Percentiles rank a stretch among this genome's conserved stretches.
Conservation (phyloP, 352 stramenopile genomes). For the Chrysophaeum taylorii region DNA sequence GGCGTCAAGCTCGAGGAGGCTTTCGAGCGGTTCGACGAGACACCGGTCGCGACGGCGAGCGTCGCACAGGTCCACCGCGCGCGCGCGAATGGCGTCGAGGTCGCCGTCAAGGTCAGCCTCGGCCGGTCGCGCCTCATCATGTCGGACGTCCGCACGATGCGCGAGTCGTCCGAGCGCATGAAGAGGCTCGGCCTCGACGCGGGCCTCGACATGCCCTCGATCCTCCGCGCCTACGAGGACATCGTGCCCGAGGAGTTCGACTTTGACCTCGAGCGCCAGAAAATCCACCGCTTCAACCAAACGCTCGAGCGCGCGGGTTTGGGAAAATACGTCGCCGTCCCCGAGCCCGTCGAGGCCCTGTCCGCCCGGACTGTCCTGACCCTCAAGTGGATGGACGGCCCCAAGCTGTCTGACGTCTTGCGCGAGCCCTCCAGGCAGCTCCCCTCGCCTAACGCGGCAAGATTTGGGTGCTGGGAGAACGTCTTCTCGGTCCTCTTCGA, state of each 20-base stretch:
- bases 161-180: neutral
- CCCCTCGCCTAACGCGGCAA: neutral
- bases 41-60: slow-evolving; percentile 28
- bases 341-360: neutral
- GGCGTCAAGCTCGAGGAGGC: slow-evolving; percentile 18
- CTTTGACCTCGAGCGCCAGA: neutral
- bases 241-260: neutral
- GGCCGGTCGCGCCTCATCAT: neutral
- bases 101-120: slow-evolving; percentile 35
- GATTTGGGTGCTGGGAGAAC: neutral
- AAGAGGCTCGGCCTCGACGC: neutral
- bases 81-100: slow-evolving; percentile 25
- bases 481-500: neutral
- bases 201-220: neutral
- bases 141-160: neutral
- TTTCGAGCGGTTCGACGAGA: slow-evolving; percentile 34
- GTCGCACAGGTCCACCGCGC: slow-evolving; percentile 30
- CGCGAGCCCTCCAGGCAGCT: neutral
- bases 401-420: neutral
- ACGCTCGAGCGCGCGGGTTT: neutral
- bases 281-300: neutral
- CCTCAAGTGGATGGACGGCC: neutral
- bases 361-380: neutral
- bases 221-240: neutral
- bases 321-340: neutral